These are phyloP conservation scores for Fusarium vanettenii DNA, from an alignment of 2,329 filamentous ascomycete genomes.

Conservation along the genomic window DNA sequence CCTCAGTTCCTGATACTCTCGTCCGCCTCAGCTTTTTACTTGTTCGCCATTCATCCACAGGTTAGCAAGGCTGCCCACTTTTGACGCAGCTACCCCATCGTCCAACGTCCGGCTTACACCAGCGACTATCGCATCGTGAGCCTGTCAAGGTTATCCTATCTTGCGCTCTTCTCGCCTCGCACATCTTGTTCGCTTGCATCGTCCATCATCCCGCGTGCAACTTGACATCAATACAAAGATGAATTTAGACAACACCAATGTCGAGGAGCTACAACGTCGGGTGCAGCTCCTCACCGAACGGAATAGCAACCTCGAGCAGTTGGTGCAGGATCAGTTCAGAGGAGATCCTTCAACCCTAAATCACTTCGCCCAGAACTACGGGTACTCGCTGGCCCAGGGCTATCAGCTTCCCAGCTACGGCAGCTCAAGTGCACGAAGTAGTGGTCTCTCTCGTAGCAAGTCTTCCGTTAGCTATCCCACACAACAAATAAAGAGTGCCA, in stretches of 20 bases:
- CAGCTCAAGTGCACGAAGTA: slow-evolving; percentile 34
- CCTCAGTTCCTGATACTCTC: slow-evolving; percentile 9
- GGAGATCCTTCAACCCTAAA: slow-evolving; percentile 32
- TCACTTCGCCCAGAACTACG: slow-evolving; percentile 27
- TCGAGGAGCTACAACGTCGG: slow-evolving; percentile 44
- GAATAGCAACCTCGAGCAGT: slow-evolving; percentile 39
- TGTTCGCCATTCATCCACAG: slow-evolving; percentile 14
- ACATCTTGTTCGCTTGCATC: background rate
- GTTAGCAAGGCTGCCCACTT: slow-evolving; percentile 22
- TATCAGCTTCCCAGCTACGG: slow-evolving; percentile 36
- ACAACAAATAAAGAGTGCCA: slow-evolving; percentile 38
- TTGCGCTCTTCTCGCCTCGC: slow-evolving; percentile 13
- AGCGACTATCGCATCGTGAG: slow-evolving; percentile 4
- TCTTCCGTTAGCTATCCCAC: slow-evolving; percentile 44
- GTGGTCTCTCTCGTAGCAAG: slow-evolving; percentile 43
- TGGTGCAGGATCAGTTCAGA: slow-evolving; percentile 35
- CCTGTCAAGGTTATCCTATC: slow-evolving; percentile 23
- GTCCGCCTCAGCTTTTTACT: slow-evolving; percentile 20
- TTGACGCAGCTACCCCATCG: slow-evolving; percentile 14
- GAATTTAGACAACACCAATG: slow-evolving; percentile 38
- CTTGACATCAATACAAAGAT: slow-evolving; percentile 31
- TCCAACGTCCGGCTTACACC: slow-evolving; percentile 31
- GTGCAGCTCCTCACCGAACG: slow-evolving; percentile 34
- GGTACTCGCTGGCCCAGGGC: slow-evolving; percentile 21
- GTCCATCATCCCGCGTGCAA: slow-evolving; percentile 5